Evolutionary conservation across 2,329 filamentous ascomycete species (phyloP).

Genomic region (Colletotrichum sp.): DNA sequence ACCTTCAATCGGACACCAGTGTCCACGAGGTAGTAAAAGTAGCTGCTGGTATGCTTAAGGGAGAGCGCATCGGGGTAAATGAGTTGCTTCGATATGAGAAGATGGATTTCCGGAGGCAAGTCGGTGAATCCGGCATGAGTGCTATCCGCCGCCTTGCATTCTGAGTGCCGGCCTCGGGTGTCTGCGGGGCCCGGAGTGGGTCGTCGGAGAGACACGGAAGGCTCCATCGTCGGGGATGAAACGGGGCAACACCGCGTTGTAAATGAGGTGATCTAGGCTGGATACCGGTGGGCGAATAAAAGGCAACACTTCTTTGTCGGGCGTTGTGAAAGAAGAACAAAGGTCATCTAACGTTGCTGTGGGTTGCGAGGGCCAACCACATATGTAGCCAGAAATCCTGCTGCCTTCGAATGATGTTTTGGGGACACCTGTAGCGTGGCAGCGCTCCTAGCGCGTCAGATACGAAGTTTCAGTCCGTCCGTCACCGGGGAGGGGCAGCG

Average conservation of each 20-base stretch:
- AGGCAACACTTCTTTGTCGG: neutral
- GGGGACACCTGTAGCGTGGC: neutral
- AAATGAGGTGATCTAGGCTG: too few relatives aligned
- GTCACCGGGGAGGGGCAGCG: neutral
- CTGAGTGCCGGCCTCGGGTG: neutral
- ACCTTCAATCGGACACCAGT: conserved; percentile 71
- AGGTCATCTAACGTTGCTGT: neutral
- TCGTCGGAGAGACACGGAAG: neutral
- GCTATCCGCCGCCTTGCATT: neutral
- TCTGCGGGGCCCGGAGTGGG: conserved; percentile 3
- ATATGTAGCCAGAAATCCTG: conserved; percentile 2
- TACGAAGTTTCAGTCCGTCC: conserved; percentile 6
- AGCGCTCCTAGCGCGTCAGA: conserved; percentile 3
- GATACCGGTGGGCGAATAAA: neutral
- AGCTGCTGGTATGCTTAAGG: conserved; percentile 68
- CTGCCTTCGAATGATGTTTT: conserved; percentile 1
- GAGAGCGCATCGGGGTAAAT: conserved; percentile 75
- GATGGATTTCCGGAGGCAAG: conserved; percentile 71
- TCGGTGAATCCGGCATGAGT: conserved; percentile 41
- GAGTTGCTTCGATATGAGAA: conserved; percentile 64
- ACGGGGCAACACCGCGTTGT: neutral
- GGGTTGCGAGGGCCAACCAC: neutral
- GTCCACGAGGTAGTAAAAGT: conserved; percentile 69
- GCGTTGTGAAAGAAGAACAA: neutral
- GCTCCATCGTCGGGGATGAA: neutral